Evolutionary conservation across 495 filamentous ascomycete genomes (phyloP).

Genomic region (Paragyromitra xinjiangensis): DNA sequence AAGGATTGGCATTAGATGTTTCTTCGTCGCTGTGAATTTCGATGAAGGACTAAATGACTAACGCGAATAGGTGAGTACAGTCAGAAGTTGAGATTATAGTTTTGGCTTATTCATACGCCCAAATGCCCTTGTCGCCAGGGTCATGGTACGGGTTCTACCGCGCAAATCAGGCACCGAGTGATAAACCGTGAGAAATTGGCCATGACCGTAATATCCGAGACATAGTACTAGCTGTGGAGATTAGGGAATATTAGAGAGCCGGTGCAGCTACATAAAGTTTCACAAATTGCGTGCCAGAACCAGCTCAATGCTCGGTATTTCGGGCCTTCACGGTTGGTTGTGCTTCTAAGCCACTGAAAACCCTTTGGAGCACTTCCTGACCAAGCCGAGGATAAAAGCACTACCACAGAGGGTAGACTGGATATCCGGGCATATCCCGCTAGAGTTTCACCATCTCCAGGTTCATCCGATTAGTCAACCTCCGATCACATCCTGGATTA

Average conservation of each 20-base stretch:
- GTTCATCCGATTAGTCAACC: conserved; percentile 6
- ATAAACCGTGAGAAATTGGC: conserved; percentile 6
- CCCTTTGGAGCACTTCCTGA: neutral
- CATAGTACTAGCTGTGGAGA: neutral
- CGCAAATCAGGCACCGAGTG: conserved; percentile 17
- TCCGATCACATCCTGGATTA: neutral
- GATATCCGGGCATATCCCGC: neutral
- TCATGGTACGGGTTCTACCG: neutral
- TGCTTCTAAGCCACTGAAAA: neutral
- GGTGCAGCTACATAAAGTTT: neutral
- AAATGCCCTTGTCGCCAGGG: neutral
- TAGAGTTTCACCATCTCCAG: neutral
- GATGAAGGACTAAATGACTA: neutral
- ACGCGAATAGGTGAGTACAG: neutral
- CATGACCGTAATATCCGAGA: neutral
- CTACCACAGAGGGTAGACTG: neutral
- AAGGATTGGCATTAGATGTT: neutral
- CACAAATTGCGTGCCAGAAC: too few relatives aligned
- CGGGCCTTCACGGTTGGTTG: neutral
- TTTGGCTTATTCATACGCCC: neutral
- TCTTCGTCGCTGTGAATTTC: neutral
- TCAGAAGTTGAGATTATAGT: neutral
- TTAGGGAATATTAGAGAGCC: neutral
- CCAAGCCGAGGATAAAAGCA: conserved; percentile 1
- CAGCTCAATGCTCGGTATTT: neutral